Base-by-base conservation (phyloP, 139 green algal genomes). In the Pseudopediastrum boryanum region DNA sequence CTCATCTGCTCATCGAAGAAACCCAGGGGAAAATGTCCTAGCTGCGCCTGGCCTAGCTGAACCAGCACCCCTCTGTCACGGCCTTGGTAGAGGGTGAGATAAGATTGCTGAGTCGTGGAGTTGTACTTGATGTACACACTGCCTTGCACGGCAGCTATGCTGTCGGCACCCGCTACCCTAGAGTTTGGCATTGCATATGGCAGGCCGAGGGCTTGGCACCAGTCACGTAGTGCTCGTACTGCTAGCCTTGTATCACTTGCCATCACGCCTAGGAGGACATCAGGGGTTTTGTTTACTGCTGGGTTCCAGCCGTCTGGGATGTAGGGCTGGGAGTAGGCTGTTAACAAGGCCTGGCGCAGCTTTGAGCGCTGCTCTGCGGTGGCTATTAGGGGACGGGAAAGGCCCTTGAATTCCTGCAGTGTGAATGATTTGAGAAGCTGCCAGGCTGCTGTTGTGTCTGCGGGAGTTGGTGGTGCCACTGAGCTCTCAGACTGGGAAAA, bases 91-190 rank as follows among this genome's bases (percentile, higher is more conserved):
- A 63, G 23, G 0, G 79, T 72, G 1, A 87, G 52, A 59, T 90
- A 90, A 63, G 71, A 85, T 10, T 84, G 16, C 85, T 90, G 44
- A 9, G 84, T 82, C 7, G 54, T 69, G 3, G 84, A 84, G 48
- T 93, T 94, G 83, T 90, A 91, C 79, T 93, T 94, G 21, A 94
- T 64, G 52, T 92, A 94, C 0, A 94, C 87, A 4, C 76, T 38
- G 3, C 87, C 86, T 3, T 33, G 4, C 35, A 78, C 71, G 27
- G 36, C 71, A 35, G 71, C 71, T 78, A 78, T 31, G 39, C 71
- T 78, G 54, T 12, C 27, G 23, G 39, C 54, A 62, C 71, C 71
- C 21, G 12, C 4, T 10, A 78, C 81, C 72, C 78, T 74, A 21
- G 41, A 82, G 10, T 48, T 39, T 29, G 85, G 84, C 43, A 67